Evolutionary conservation across 2,329 filamentous ascomycete genomes (phyloP).

Genomic region (Clonostachys byssicola): DNA sequence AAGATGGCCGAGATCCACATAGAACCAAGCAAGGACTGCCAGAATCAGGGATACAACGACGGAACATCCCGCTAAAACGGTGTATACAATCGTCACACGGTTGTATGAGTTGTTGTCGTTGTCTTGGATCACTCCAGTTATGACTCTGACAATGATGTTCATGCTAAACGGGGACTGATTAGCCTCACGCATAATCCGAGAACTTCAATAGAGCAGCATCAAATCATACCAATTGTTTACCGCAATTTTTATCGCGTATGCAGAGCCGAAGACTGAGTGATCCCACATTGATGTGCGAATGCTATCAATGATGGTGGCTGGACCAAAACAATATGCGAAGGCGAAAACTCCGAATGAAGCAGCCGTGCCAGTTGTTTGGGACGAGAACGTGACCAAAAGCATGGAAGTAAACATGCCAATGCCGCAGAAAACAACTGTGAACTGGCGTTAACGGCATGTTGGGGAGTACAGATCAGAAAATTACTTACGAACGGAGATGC

Average conservation of each 20-base stretch:
- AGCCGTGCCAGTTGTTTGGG: conserved; percentile 38
- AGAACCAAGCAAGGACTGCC: conserved; percentile 23
- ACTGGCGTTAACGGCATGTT: neutral
- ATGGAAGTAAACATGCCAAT: conserved; percentile 40
- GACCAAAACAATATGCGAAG: conserved; percentile 39
- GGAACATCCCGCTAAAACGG: conserved; percentile 36
- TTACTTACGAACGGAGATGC: conserved; percentile 21
- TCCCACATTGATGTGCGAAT: conserved; percentile 47
- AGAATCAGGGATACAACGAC: conserved; percentile 30
- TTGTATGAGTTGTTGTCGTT: conserved; percentile 42
- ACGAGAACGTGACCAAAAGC: conserved; percentile 42
- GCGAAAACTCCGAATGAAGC: conserved; percentile 49
- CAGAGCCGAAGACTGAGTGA: conserved; percentile 45
- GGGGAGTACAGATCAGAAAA: neutral
- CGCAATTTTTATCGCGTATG: conserved; percentile 46
- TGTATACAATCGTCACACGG: conserved; percentile 42
- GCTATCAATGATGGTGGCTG: conserved; percentile 46
- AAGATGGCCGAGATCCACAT: conserved; percentile 32
- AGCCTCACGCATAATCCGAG: neutral
- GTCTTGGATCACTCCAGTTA: conserved; percentile 46
- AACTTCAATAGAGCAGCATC: neutral
- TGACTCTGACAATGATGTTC: conserved; percentile 45
- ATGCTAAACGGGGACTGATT: conserved; percentile 23
- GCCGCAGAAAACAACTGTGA: conserved; percentile 33
- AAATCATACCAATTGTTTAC: conserved; percentile 37